Conservation (phyloP, 2,329 filamentous ascomycete species). For the Phialemoniopsis sp. region DNA sequence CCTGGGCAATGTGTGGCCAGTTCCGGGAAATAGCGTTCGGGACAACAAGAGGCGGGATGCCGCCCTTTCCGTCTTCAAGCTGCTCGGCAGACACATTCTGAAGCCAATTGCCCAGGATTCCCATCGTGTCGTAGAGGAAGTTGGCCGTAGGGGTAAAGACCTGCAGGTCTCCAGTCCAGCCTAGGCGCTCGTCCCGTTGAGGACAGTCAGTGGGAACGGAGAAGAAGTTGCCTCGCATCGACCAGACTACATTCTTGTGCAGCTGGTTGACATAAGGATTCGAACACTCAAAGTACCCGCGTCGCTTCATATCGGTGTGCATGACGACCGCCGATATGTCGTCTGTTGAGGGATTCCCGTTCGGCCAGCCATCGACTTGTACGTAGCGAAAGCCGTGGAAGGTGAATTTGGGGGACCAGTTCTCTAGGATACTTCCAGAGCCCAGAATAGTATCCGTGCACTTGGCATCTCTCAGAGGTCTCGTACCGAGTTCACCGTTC, state of each 20-base stretch:
- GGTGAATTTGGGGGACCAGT: conserved; percentile 44
- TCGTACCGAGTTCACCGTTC: conserved; percentile 32
- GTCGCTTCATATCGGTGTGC: conserved; percentile 47
- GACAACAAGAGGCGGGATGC: conserved; percentile 24
- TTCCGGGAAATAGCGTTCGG: conserved; percentile 19
- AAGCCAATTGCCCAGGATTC: conserved; percentile 46
- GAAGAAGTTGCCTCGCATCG: conserved; percentile 55
- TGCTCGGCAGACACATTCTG: conserved; percentile 43
- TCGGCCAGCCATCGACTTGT: conserved; percentile 39
- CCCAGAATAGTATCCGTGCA: conserved; percentile 31
- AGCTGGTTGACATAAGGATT: conserved; percentile 47
- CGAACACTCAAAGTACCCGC: conserved; percentile 47
- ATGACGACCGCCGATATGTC: conserved; percentile 26
- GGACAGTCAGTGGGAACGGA: conserved; percentile 55
- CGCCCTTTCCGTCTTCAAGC: conserved; percentile 24
- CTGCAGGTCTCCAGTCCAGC: conserved; percentile 48
- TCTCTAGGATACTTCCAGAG: conserved; percentile 9
- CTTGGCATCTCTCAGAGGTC: conserved; percentile 37
- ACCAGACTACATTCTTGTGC: conserved; percentile 50
- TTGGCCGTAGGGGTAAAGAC: conserved; percentile 45
- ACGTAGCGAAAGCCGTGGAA: conserved; percentile 50
- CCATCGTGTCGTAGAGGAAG: conserved; percentile 48
- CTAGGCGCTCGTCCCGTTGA: conserved; percentile 49
- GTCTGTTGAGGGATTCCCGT: conserved; percentile 11
- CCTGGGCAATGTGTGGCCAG: conserved; percentile 17